Conservation (phyloP, 805 yeast genomes). For the Wickerhamomyces ciferrii region DNA sequence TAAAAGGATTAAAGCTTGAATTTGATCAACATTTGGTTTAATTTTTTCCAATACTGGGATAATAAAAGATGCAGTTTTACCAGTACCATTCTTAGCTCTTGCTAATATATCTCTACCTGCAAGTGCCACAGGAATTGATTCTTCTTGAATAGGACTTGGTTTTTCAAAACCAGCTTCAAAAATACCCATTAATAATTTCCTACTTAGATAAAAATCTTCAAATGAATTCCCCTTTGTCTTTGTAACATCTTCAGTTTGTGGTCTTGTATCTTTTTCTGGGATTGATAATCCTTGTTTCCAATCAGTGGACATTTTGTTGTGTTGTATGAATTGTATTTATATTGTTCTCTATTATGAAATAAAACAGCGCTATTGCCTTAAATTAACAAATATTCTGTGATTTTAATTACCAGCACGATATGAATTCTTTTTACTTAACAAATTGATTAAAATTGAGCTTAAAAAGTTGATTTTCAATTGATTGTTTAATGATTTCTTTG, state of each 20-base stretch:
- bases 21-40: constrained; percentile 76
- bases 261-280: constrained; percentile 86
- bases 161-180: constrained; percentile 98
- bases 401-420: no score
- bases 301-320: constrained; percentile 36
- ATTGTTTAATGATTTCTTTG: background rate
- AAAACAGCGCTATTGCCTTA: no score
- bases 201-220: constrained; percentile 86
- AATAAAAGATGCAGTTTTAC: constrained; percentile 96
- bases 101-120: constrained; percentile 96
- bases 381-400: no score
- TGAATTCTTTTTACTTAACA: no score
- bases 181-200: constrained; percentile 96
- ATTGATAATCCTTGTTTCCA: constrained; percentile 76
- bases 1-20: constrained; percentile 88
- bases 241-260: constrained; percentile 94
- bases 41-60: constrained; percentile 89
- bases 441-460: background rate
- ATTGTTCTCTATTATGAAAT: no score
- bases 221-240: constrained; percentile 86
- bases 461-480: background rate
- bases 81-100: constrained; percentile 97
- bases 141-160: constrained; percentile 98
- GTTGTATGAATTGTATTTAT: no score
- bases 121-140: constrained; percentile 90